Base-by-base conservation (phyloP, 2,329 filamentous ascomycete genomes). In the Xylariaceae sp. region DNA sequence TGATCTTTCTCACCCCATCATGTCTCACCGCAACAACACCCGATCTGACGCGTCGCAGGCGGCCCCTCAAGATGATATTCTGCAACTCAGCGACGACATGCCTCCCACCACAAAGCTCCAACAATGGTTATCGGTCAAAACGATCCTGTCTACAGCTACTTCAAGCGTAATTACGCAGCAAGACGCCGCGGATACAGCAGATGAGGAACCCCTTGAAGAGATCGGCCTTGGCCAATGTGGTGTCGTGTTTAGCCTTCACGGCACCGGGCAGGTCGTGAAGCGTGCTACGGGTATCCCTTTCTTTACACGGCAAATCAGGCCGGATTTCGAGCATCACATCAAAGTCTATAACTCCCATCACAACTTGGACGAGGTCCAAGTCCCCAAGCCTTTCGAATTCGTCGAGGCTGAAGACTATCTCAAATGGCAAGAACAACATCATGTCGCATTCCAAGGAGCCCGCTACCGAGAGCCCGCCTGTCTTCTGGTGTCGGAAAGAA, bases 231-330 rank as follows among this genome's bases (percentile, higher is more conserved):
- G 42, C 22, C 28, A 18, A 16, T 45, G 42, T 31, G 42, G 42
- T 16, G 42, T 45, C 22, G 42, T 45, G 16, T 45, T 45, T 45
- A 45, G 31, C 22, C 18, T 45, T 13, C 42, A 22, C 22, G 42
- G 42, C 19, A 45, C 42, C 42, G 42, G 42, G 6, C 16, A 19
- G 28, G 42, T 45, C 42, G 42, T 45, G 13, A 45, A 45, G 42
- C 42, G 42, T 13, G 42, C 42, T 14, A 36, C 33, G 10, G 33
- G 33, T 10, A 45, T 45, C 14, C n/a, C n/a, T 28, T 16, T 11
- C 22, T 18, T 18, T 10, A 28, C 42, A 11, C 42, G 28, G 10
- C 42, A 45, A 31, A 16, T 45, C 13, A 19, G 16, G 16, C n/a
- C 16, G 11, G 42, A 45, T 28, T 45, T 45, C 19, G 12, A 31